Evolutionary conservation across 2,329 filamentous ascomycete genomes (phyloP).

Genomic region (Colletotrichum orbiculare): DNA sequence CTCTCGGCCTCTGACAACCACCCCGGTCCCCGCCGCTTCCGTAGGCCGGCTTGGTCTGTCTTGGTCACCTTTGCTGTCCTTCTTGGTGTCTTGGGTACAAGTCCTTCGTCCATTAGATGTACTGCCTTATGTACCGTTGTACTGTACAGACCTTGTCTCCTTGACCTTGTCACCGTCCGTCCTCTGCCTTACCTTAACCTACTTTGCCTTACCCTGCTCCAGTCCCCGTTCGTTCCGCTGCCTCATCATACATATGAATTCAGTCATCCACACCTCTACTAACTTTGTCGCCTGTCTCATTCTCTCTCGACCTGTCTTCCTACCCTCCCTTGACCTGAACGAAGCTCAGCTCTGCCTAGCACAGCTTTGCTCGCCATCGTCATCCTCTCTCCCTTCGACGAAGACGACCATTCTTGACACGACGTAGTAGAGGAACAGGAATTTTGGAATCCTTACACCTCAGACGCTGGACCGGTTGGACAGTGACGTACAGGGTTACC

Average conservation of each 20-base stretch:
- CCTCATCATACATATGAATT: slow-evolving; percentile 36
- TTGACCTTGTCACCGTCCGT: slow-evolving; percentile 29
- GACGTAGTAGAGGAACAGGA: slow-evolving; percentile 7
- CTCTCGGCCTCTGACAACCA: slow-evolving; percentile 36
- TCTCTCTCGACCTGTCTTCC: slow-evolving; percentile 23
- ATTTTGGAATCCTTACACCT: slow-evolving; percentile 10
- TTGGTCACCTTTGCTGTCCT: slow-evolving; percentile 28
- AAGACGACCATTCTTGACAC: slow-evolving; percentile 2
- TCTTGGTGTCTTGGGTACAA: slow-evolving; percentile 20
- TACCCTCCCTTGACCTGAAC: slow-evolving; percentile 14
- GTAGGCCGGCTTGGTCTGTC: slow-evolving; percentile 33
- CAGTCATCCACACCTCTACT: slow-evolving; percentile 34
- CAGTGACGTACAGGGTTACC: slow-evolving; percentile 25
- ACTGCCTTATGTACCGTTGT: neutral
- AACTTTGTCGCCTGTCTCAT: slow-evolving; percentile 29
- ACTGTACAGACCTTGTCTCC: slow-evolving; percentile 18
- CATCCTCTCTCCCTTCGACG: slow-evolving; percentile 10
- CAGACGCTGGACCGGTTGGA: slow-evolving; percentile 1
- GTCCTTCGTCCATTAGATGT: slow-evolving; percentile 4
- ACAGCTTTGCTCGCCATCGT: slow-evolving; percentile 6
- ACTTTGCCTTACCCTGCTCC: slow-evolving; percentile 29
- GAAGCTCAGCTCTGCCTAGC: neutral
- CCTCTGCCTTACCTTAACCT: slow-evolving; percentile 36
- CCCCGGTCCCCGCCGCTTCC: slow-evolving; percentile 37
- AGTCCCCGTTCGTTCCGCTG: slow-evolving; percentile 19